Conservation (phyloP, 2,329 filamentous ascomycete genomes). For the Penicillium sp. region DNA sequence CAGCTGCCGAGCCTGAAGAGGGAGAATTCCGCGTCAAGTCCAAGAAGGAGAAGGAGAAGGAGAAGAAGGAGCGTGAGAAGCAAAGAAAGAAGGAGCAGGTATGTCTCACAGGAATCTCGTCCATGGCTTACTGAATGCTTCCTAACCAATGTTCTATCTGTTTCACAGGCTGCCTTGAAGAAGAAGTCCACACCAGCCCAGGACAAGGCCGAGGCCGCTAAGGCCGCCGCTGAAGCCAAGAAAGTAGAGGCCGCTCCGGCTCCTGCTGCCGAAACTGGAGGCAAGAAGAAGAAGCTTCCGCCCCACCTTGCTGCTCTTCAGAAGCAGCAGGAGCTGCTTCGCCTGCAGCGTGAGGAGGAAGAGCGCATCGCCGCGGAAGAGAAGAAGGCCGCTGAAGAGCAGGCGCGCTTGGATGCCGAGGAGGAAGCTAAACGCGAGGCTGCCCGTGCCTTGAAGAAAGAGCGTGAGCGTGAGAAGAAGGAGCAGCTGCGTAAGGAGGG, state of each 20-base stretch:
- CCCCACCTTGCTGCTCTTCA: constrained; percentile 51
- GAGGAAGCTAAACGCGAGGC: constrained; percentile 50
- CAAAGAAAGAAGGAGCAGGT: constrained; percentile 98
- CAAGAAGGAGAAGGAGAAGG: constrained; percentile 97
- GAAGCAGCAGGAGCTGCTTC: constrained; percentile 49
- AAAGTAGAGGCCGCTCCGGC: constrained; percentile 45
- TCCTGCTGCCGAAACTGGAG: constrained; percentile 39
- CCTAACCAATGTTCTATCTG: background rate
- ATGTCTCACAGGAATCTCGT: constrained; percentile 23
- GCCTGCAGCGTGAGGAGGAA: constrained; percentile 48
- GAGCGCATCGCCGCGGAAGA: constrained; percentile 42
- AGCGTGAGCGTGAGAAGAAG: constrained; percentile 52
- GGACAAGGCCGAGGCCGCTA: constrained; percentile 58
- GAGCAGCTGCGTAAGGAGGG: constrained; percentile 51
- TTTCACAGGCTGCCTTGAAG: constrained; percentile 73
- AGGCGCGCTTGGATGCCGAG: constrained; percentile 39
- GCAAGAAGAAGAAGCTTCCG: constrained; percentile 89
- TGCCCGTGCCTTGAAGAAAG: constrained; percentile 47
- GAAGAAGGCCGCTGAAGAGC: constrained; percentile 42
- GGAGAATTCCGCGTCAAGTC: constrained; percentile 72
- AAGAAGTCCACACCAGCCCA: constrained; percentile 58
- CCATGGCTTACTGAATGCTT: background rate
- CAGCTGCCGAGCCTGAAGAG: constrained; percentile 48
- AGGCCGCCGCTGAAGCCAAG: constrained; percentile 54
- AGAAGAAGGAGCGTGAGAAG: constrained; percentile 98